Conservation (phyloP, 2,329 filamentous ascomycete genomes). For the Penicillium italicum region DNA sequence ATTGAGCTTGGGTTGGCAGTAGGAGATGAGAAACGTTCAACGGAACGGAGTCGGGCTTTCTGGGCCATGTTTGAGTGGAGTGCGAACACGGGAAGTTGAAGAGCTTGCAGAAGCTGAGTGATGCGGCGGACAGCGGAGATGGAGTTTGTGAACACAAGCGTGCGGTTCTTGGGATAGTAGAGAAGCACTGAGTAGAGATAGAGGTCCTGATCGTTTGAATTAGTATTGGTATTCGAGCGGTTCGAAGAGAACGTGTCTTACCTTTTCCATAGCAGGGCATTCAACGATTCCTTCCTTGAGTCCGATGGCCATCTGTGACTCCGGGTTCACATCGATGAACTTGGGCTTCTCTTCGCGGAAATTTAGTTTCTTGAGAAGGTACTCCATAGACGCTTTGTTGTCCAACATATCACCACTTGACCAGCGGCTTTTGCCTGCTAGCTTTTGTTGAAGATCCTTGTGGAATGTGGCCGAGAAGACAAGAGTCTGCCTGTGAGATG, state of each 20-base stretch:
- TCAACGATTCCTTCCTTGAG: constrained; percentile 88
- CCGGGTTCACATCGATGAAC: constrained; percentile 88
- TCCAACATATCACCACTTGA: constrained; percentile 58
- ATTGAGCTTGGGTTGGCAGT: constrained; percentile 57
- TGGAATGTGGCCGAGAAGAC: constrained; percentile 98
- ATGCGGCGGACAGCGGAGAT: constrained; percentile 88
- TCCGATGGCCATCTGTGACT: constrained; percentile 79
- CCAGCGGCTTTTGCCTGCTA: constrained; percentile 70
- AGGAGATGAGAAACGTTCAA: constrained; percentile 78
- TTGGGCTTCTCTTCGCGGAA: constrained; percentile 81
- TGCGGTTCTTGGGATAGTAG: constrained; percentile 74
- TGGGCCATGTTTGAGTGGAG: constrained; percentile 94
- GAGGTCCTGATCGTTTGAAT: constrained; percentile 59
- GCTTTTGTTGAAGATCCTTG: constrained; percentile 83
- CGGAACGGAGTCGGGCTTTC: constrained; percentile 86
- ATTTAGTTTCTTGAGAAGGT: constrained; percentile 82
- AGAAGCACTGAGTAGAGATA: constrained; percentile 87
- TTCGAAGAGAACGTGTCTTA: constrained; percentile 32
- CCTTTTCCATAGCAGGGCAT: constrained; percentile 90
- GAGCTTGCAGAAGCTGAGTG: constrained; percentile 75
- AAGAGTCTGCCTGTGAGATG: constrained; percentile 68
- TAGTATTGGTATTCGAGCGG: not conserved
- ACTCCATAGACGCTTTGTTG: constrained; percentile 82
- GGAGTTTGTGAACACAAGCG: constrained; percentile 91
- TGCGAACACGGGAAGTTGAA: constrained; percentile 70